These are phyloP conservation scores for Rhizophagus clarus DNA, from an alignment of 192 early-diverging fungal genomes.

Conservation along the genomic window DNA sequence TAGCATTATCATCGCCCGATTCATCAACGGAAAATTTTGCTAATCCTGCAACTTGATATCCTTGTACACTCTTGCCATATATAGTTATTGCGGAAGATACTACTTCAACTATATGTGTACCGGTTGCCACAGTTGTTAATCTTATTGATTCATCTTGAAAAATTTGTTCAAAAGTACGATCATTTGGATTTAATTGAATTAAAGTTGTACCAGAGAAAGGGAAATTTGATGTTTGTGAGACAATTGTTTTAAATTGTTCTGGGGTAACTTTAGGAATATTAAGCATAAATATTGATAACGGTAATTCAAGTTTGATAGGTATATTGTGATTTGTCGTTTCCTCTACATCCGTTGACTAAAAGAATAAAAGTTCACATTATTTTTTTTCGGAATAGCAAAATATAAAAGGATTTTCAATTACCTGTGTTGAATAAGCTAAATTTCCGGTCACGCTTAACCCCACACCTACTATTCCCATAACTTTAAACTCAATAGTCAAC, in stretches of 20 bases:
- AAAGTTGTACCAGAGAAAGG: slow-evolving; percentile 48
- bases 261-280: slow-evolving; percentile 46
- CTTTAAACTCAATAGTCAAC: slow-evolving; percentile 31
- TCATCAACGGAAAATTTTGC: slow-evolving; percentile 45
- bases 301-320: slow-evolving; percentile 45
- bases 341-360: background rate
- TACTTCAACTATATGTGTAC: slow-evolving; percentile 58
- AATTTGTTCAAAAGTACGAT: slow-evolving; percentile 39
- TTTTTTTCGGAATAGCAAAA: background rate
- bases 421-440: slow-evolving; percentile 39
- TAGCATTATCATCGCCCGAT: slow-evolving; percentile 16
- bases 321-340: background rate
- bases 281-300: slow-evolving; percentile 52
- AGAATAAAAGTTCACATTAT: background rate
- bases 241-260: slow-evolving; percentile 47
- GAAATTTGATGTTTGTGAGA: slow-evolving; percentile 50
- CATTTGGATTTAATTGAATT: slow-evolving; percentile 35
- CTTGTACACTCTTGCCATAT: slow-evolving; percentile 59
- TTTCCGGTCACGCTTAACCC: slow-evolving; percentile 39
- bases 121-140: slow-evolving; percentile 45
- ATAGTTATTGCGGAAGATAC: slow-evolving; percentile 61
- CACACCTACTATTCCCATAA: slow-evolving; percentile 32
- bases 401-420: slow-evolving; percentile 7
- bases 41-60: slow-evolving; percentile 57
- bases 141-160: slow-evolving; percentile 52